phyloP scores from a whole-genome alignment of 768 basidiomycete species.

The Mycena olivaceomarginata region DNA sequence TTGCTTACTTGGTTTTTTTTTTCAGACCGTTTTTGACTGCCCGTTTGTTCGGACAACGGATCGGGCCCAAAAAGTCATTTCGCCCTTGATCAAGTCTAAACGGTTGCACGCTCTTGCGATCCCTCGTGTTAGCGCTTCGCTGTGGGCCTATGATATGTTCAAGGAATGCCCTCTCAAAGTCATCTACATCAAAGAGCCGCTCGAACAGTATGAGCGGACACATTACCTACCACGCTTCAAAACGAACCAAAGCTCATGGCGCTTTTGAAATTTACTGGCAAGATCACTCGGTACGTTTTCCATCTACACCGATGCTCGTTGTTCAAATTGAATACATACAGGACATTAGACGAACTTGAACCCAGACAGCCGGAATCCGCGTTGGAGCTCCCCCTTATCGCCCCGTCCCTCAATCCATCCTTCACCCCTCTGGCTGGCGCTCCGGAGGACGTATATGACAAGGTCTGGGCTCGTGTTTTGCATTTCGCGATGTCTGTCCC shows the following conservation, averaged over 20 bases:
- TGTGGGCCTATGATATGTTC: background rate
- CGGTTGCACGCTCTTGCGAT: conserved; percentile 3
- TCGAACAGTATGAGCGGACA: background rate
- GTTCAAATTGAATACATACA: too few relatives aligned
- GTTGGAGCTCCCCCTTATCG: background rate
- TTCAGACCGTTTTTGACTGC: background rate
- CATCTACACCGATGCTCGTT: too few relatives aligned
- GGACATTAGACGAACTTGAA: too few relatives aligned
- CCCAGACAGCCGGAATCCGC: background rate
- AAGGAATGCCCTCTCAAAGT: conserved; percentile 11
- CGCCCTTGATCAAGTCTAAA: background rate
- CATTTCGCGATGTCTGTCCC: conserved; percentile 28
- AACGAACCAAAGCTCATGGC: background rate
- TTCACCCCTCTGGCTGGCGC: conserved; percentile 18
- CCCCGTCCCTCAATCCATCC: background rate
- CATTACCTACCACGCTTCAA: background rate
- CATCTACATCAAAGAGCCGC: conserved; percentile 5
- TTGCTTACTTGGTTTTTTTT: too few relatives aligned
- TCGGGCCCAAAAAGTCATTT: too few relatives aligned
- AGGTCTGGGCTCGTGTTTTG: conserved; percentile 16
- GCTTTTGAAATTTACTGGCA: background rate
- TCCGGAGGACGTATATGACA: background rate
- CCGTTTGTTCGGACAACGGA: too few relatives aligned
- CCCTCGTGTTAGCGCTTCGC: background rate
- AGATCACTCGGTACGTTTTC: background rate